Evolutionary conservation across 768 basidiomycete genomes (phyloP).

Genomic region (Kwoniella pini): DNA sequence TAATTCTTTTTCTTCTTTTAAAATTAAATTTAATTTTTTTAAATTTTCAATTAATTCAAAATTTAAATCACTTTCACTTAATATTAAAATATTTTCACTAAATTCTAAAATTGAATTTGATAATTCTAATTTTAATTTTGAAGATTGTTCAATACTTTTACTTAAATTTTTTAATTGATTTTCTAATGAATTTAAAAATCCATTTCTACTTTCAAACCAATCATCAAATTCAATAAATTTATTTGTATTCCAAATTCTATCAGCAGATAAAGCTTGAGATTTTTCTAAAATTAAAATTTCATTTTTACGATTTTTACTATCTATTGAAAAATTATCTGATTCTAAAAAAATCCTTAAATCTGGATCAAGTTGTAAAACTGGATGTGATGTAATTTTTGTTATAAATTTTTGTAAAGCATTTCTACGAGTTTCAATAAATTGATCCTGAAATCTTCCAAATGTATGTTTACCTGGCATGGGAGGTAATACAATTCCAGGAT

Average conservation of each 20-base stretch:
- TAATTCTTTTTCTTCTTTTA: slow-evolving; percentile 70
- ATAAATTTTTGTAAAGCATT: slow-evolving; percentile 84
- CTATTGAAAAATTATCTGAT: slow-evolving; percentile 84
- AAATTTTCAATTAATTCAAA: slow-evolving; percentile 70
- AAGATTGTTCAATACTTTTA: slow-evolving; percentile 80
- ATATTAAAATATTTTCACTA: slow-evolving; percentile 66
- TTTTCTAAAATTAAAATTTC: slow-evolving; percentile 82
- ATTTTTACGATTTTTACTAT: slow-evolving; percentile 64
- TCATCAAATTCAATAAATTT: slow-evolving; percentile 51
- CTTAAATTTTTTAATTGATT: slow-evolving; percentile 81
- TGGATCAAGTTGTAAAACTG: slow-evolving; percentile 79
- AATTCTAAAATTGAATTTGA: slow-evolving; percentile 75
- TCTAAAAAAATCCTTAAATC: slow-evolving; percentile 90
- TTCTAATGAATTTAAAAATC: slow-evolving; percentile 84
- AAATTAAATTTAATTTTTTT: slow-evolving; percentile 70
- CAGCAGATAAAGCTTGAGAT: slow-evolving; percentile 57
- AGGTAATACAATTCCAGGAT: slow-evolving; percentile 95
- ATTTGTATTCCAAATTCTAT: slow-evolving; percentile 69
- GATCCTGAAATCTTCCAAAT: slow-evolving; percentile 85
- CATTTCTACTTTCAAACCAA: slow-evolving; percentile 90
- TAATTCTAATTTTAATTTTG: slow-evolving; percentile 77
- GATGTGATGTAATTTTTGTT: slow-evolving; percentile 89
- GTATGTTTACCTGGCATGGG: slow-evolving; percentile 94
- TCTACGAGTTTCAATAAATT: slow-evolving; percentile 84
- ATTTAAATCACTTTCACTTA: slow-evolving; percentile 75